These are phyloP conservation scores for Dovyalis caffra DNA, from an alignment of 345 rosid genomes.

Conservation along the genomic window DNA sequence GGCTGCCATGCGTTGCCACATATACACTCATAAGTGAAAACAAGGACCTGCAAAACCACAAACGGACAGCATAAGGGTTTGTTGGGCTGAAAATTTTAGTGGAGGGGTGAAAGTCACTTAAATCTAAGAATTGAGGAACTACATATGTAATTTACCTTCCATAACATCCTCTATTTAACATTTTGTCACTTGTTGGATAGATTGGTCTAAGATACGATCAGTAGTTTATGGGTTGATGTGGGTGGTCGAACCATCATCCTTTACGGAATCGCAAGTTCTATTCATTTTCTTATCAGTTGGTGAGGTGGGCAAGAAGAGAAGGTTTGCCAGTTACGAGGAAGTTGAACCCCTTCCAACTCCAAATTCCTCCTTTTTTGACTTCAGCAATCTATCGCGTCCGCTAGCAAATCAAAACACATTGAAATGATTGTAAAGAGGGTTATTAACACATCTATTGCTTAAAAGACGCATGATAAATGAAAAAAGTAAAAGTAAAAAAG, in stretches of 20 bases:
- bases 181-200: neutral
- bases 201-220: neutral
- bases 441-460: no score
- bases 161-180: neutral
- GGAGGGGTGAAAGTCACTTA: neutral
- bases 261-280: neutral
- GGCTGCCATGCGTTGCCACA: neutral
- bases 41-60: neutral
- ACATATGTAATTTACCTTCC: neutral
- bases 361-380: neutral
- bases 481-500: no score
- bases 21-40: neutral
- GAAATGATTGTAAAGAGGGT: no score
- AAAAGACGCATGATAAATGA: no score
- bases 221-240: neutral
- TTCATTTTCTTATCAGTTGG: slow-evolving; percentile 9
- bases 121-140: neutral
- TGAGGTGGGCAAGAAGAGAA: slow-evolving; percentile 8
- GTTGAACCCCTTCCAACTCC: slow-evolving; percentile 31
- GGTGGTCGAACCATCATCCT: neutral
- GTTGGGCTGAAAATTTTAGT: neutral
- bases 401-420: neutral
- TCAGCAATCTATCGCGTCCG: neutral
- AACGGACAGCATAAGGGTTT: neutral
- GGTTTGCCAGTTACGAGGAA: neutral